phyloP scores from a whole-genome alignment of 352 stramenopile genomes.

The Globisporangium iwayamae region DNA sequence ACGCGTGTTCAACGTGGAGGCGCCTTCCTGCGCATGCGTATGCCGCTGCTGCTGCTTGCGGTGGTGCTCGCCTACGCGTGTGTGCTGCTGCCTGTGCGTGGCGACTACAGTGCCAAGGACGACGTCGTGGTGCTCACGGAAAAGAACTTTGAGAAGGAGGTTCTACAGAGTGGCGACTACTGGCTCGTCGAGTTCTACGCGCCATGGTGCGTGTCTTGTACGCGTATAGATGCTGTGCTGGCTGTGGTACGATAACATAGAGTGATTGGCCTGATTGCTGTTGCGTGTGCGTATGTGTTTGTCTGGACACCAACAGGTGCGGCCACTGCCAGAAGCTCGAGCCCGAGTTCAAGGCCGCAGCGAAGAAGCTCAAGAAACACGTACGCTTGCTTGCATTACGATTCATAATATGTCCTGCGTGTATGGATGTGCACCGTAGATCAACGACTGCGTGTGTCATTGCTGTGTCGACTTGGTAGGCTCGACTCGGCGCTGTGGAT shows the following conservation, averaged over 20 bases:
- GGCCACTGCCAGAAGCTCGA: constrained; percentile 90
- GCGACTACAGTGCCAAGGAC: constrained; percentile 49
- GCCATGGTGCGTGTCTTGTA: constrained; percentile 53
- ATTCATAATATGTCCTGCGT: too few relatives aligned
- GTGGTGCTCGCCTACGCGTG: background rate
- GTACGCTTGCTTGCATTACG: constrained; percentile 21
- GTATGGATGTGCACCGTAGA: background rate
- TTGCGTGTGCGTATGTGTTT: constrained; percentile 2
- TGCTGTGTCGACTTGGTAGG: constrained; percentile 30
- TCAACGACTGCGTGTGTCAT: background rate
- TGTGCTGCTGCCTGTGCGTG: background rate
- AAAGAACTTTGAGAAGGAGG: constrained; percentile 82
- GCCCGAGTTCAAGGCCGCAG: constrained; percentile 86
- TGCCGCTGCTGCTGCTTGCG: background rate
- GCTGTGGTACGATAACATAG: background rate
- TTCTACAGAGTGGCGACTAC: constrained; percentile 74
- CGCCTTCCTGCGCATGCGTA: background rate
- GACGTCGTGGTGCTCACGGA: constrained; percentile 71
- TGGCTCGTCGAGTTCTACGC: constrained; percentile 95
- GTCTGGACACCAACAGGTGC: constrained; percentile 40
- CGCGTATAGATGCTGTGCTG: background rate
- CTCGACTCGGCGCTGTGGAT: constrained; percentile 64
- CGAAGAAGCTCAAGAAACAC: constrained; percentile 82
- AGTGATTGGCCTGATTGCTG: background rate
- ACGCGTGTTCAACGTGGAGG: constrained; percentile 2